Evolutionary conservation across 306 rosid genomes (phyloP), one percentile per base, ranked within the genome.

Genomic region (Echinosophora koreensis): DNA sequence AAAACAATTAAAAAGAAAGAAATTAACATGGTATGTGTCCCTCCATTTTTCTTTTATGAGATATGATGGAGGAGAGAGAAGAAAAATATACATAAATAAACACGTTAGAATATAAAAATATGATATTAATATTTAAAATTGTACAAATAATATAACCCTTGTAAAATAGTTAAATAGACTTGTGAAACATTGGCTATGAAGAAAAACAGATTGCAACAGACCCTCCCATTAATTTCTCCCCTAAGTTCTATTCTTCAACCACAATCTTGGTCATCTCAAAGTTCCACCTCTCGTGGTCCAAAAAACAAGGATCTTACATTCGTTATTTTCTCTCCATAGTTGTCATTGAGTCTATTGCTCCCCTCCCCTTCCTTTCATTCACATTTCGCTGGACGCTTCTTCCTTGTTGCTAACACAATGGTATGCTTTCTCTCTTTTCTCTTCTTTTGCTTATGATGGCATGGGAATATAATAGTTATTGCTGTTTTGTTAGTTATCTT

Each of bases 351-450:
- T 56, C 69, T 76, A 37, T 80, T 72, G 41, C 75, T 74, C 54
- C 18, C 49, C 39, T 52, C 39, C 27, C 50, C 5, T 77, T 69
- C 78, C 50, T 49, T 67, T 82, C 64, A 58, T 65, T 74, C 80
- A 56, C 78, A 84, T 81, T 66, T 83, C 80, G 57, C 81, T 69
- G 71, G 87, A 74, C 79, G 73, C 64, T 73, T 75, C 79, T 83
- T 83, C 81, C 80, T 69, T 84, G 66, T 80, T 85, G 81, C 87
- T 86, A 71, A 49, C 87, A 85, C 85, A 82, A 91, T 91, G 97
- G 97, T 91, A 84, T 80, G 85, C 58, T 49, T 60, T 56, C 54
- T 50, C 67, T 8, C 52, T 14, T 66, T 10, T 46, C 14, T 32
- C 4, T 61, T 32, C 49, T 39, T 56, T 42, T 41, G 34, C 15